phyloP scores from a whole-genome alignment of 306 rosid genomes.

The Pyrus communis region DNA sequence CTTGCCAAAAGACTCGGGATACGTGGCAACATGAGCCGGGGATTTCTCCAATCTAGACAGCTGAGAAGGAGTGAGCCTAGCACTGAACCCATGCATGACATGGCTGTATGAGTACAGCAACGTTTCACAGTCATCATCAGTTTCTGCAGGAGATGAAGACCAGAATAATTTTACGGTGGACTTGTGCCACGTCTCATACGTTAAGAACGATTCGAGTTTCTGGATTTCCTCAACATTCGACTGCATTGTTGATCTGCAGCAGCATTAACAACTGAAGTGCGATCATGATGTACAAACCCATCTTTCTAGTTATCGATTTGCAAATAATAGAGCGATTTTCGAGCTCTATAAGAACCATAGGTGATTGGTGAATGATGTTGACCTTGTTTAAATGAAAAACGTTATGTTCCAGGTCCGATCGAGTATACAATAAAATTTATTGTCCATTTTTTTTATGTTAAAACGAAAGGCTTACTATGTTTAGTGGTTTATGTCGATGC shows the following conservation, averaged over 20 bases:
- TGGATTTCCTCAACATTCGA: neutral
- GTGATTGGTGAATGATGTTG: neutral
- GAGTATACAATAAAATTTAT: neutral
- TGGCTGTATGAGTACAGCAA: conserved; percentile 2
- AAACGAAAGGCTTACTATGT: no score
- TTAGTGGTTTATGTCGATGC: neutral
- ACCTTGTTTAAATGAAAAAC: neutral
- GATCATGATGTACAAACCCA: neutral
- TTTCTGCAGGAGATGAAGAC: neutral
- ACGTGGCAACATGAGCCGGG: neutral
- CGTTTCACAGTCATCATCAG: neutral
- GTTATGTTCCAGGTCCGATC: neutral
- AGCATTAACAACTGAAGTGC: neutral
- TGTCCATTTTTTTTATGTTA: neutral
- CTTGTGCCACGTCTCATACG: conserved; percentile 11
- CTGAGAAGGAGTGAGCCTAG: conserved; percentile 10
- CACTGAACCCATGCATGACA: conserved; percentile 25
- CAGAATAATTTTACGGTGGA: conserved; percentile 5
- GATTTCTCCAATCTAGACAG: neutral
- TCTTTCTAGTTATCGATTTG: neutral
- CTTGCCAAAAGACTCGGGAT: conserved; percentile 13
- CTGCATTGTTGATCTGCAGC: neutral
- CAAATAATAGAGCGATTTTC: neutral
- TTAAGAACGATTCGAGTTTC: neutral
- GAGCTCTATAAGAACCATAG: neutral